Conservation (phyloP, 2,329 filamentous ascomycete species). For the Talaromyces sp. region DNA sequence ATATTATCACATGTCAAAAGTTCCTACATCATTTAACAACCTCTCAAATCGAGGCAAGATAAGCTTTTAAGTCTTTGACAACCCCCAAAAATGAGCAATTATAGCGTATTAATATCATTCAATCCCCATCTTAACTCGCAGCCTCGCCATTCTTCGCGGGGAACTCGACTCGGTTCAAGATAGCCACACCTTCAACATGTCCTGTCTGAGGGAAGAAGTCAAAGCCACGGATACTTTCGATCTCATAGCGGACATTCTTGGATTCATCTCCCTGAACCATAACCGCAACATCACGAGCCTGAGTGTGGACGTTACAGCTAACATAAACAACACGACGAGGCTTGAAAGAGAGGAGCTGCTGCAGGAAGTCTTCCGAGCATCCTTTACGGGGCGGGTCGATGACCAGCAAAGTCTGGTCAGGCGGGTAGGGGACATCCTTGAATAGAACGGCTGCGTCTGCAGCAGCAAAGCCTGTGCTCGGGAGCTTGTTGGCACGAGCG, state of each 20-base stretch:
- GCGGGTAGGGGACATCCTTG: constrained; percentile 69
- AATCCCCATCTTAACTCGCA: neutral
- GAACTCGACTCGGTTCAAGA: constrained; percentile 50
- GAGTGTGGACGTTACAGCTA: constrained; percentile 96
- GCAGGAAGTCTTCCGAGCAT: constrained; percentile 81
- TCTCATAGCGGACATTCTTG: constrained; percentile 64
- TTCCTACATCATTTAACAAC: neutral
- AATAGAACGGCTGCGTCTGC: constrained; percentile 87
- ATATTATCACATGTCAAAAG: neutral
- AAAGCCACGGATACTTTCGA: constrained; percentile 89
- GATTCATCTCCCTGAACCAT: constrained; percentile 68
- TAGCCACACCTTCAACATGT: constrained; percentile 67
- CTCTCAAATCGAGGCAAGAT: neutral
- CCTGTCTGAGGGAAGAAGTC: constrained; percentile 94
- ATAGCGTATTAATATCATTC: neutral
- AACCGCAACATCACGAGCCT: constrained; percentile 88
- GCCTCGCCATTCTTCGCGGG: constrained; percentile 12
- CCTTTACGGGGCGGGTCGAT: constrained; percentile 97
- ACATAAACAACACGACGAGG: constrained; percentile 88
- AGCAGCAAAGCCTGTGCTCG: constrained; percentile 80
- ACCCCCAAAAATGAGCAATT: neutral
- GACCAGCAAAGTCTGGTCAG: constrained; percentile 86
- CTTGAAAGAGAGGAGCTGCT: constrained; percentile 75
- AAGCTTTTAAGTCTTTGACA: too few species aligned
- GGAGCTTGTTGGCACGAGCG: constrained; percentile 73